These are phyloP conservation scores for Adansonia rubrostipa DNA, from an alignment of 441 rosid genomes.

Conservation along the genomic window DNA sequence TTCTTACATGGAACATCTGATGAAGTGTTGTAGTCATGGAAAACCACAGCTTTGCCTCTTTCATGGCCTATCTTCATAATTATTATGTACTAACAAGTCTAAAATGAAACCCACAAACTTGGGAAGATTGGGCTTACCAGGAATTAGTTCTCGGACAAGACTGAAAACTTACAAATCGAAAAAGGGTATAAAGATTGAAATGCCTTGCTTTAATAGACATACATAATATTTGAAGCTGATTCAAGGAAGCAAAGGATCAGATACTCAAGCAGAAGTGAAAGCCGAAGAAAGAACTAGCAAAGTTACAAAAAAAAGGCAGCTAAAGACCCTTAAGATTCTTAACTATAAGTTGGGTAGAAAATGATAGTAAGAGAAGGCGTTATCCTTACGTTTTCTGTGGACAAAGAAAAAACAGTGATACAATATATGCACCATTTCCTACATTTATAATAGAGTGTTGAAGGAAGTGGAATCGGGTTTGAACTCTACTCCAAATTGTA, in stretches of 20 bases:
- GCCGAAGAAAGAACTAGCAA: neutral
- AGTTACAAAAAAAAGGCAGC: neutral
- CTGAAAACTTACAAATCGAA: neutral
- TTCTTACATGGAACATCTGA: slow-evolving; percentile 80
- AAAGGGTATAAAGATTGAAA: neutral
- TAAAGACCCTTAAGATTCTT: neutral
- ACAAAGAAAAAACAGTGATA: slow-evolving; percentile 22
- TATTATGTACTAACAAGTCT: neutral
- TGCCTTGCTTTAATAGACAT: neutral
- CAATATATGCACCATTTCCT: slow-evolving; percentile 26
- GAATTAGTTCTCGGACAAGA: neutral
- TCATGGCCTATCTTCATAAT: slow-evolving; percentile 39
- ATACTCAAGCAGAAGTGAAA: neutral
- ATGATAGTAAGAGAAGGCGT: slow-evolving; percentile 32
- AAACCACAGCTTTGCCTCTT: slow-evolving; percentile 58
- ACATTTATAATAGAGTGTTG: slow-evolving; percentile 39
- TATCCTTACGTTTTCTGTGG: slow-evolving; percentile 40
- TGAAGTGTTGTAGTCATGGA: slow-evolving; percentile 47
- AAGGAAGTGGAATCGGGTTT: too few relatives aligned
- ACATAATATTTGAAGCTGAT: too few relatives aligned
- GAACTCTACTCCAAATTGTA: too few relatives aligned
- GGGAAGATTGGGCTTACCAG: neutral
- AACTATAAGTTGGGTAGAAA: slow-evolving; percentile 2
- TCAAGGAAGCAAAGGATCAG: neutral
- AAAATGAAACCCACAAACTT: neutral